Base-by-base conservation (phyloP, 1,139 yeast genomes). In the Blastobotrys persicus region DNA sequence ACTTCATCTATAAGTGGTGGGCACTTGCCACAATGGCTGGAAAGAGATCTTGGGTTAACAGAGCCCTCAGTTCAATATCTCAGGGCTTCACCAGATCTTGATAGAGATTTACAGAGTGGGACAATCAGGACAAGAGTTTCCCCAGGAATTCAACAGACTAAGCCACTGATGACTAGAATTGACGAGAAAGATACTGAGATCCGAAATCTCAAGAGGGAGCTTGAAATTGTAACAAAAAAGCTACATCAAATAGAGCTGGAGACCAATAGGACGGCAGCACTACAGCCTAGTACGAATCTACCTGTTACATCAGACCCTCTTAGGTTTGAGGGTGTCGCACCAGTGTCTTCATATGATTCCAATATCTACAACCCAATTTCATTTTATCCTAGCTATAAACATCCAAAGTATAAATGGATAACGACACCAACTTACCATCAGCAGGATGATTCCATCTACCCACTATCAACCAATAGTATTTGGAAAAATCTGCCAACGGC, bases 11-110 rank as follows among this genome's bases (percentile, higher is more conserved):
- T 34, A 18, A 12, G 33, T 7, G 7, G 31, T 2, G 33, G 34
- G 3, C 31, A n/a, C 12, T 35, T 44, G 13, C 52, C 52, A 4
- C 42, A 35, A 14, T 49, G 52, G 52, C 35, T 49, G 46, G 49
- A 46, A 23, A 12, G 35, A 4, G 49, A 49, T 28, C 35, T 48
- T 38, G 51, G 33, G 12, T 14, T 48, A 31, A 23, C 28, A 4
- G 41, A 37, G 19, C 23, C 41, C 28, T 23, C 28, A 4, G 4
- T 18, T 18, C 23, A n/a, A 4, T 11, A 19, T 12, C 41, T n/a
- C 19, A 5, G 28, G 9, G 9, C 28, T 23, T 23, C 28, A 23
- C 28, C 28, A 9, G 28, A 23, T 6, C 5, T 6, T 9, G 28
- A 23, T 23, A 23, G 28, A 9, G 5, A 6, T 5, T 9, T 9